A percentile compares a stretch with the other conserved stretches of the same genome.
These are phyloP conservation scores for Verticillium albo-atrum DNA, from an alignment of 2,329 filamentous ascomycete genomes.

Conservation along the genomic window DNA sequence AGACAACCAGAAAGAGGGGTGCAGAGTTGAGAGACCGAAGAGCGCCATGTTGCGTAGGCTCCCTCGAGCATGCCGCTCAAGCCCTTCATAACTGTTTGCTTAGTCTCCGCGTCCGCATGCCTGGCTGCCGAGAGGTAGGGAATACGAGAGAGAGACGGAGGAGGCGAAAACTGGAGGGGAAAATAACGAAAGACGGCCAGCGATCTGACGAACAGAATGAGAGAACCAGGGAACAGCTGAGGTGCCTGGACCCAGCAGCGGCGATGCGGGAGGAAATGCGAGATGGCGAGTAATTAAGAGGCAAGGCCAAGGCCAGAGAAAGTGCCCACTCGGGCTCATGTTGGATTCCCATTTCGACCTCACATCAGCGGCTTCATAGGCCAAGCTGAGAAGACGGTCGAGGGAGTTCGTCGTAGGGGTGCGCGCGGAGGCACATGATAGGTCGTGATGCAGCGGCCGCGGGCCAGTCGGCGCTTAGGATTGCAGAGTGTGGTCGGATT, in stretches of 20 bases:
- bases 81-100: slow-evolving; percentile 29
- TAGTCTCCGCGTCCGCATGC: slow-evolving; percentile 9
- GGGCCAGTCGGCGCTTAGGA: slow-evolving; percentile 45
- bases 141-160: neutral
- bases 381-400: slow-evolving; percentile 11
- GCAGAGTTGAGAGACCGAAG: slow-evolving; percentile 41
- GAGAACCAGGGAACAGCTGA: slow-evolving; percentile 1
- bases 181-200: slow-evolving; percentile 10
- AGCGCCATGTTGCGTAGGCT: slow-evolving; percentile 41
- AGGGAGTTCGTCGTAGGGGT: slow-evolving; percentile 25
- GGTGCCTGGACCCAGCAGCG: neutral
- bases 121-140: neutral
- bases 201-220: slow-evolving; percentile 9
- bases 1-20: slow-evolving; percentile 30
- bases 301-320: neutral
- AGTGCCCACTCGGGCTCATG: neutral
- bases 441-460: slow-evolving; percentile 29
- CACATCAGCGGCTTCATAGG: slow-evolving; percentile 2
- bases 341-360: neutral
- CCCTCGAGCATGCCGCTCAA: slow-evolving; percentile 36
- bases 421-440: slow-evolving; percentile 33
- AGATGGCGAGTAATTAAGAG: neutral
- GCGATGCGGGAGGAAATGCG: neutral
- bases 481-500: slow-evolving; percentile 33
- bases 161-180: neutral